Evolutionary conservation across 164 flowering plant species (phyloP), one percentile per base, ranked within the genome.

Genomic region (Dillenia turbinata): DNA sequence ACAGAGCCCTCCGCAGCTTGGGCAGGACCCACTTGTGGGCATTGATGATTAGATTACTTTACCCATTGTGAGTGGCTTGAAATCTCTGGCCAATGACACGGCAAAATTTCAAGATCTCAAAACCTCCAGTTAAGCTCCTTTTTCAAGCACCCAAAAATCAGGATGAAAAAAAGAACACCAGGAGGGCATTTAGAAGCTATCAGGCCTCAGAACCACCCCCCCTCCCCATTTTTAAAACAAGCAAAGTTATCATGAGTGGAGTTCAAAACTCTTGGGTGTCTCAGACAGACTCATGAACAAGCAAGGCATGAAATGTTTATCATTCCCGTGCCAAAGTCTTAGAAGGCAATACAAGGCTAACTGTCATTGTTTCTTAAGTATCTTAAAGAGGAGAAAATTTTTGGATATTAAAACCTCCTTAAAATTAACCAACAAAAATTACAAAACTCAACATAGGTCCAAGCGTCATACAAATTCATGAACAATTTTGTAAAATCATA

Each of bases 371-470:
- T 51, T 51, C 2, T 12, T 12, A 9, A 51, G 15, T 51, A 51
- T 9, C 54, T 9, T 9, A 12, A 8, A 19, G 22, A 19, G 22
- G 9, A 51, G 17, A 12, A 1, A 14, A 3, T 9, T 10, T 51
- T n/a, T 12, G 44, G 17, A 49, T 49, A 7, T 11, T 26, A n/a
- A 16, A 51, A 62, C 17, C 17, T 2, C 24, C 1, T n/a, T 33
- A 10, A 14, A 52, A 57, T 50, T 56, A 13, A 10, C 47, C 67
- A 26, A 50, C 5, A 71, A 43, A 65, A 47, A 66, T 51, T 71
- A 73, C 76, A 79, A 73, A 74, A 68, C 58, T 60, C 67, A 57
- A 63, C 9, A 61, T 45, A 60, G 64, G 66, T 71, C 52, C 57
- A 66, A 68, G n/a, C 62, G 57, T 47, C 66, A 75, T 74, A 75